Percentiles rank a stretch among this genome's conserved stretches.
Conservation (phyloP, 1,284 basidiomycete species). For the Boletus sp. region DNA sequence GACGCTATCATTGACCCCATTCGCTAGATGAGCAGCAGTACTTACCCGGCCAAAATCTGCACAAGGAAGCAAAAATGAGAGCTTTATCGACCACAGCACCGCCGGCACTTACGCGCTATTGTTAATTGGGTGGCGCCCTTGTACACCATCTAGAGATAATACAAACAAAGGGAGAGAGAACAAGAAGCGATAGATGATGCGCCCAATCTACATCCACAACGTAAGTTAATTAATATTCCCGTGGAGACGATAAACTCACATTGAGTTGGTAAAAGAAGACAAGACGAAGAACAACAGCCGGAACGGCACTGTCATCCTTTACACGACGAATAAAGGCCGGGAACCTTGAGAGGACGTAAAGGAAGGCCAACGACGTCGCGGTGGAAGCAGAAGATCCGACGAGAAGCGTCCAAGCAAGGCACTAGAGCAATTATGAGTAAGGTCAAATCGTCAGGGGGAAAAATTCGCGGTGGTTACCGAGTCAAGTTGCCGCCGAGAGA, state of each 20-base stretch:
- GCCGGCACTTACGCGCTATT: conserved; percentile 47
- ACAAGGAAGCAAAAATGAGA: conserved; percentile 8
- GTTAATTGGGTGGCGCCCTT: conserved; percentile 46
- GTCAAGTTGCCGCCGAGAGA: conserved; percentile 52
- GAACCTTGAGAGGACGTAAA: conserved; percentile 64
- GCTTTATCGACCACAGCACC: neutral
- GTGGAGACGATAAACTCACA: conserved; percentile 39
- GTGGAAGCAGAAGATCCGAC: conserved; percentile 61
- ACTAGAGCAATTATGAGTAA: conserved; percentile 37
- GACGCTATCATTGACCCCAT: neutral
- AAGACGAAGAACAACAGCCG: conserved; percentile 64
- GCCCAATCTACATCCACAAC: conserved; percentile 42
- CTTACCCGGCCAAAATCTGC: conserved; percentile 49
- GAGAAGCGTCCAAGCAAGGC: conserved; percentile 65
- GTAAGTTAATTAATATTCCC: conserved; percentile 3
- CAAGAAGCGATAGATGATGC: conserved; percentile 66
- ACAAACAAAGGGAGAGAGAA: conserved; percentile 63
- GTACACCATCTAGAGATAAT: conserved; percentile 58
- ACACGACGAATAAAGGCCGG: conserved; percentile 64
- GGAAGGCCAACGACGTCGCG: conserved; percentile 58
- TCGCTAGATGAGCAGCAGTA: neutral
- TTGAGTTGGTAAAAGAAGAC: conserved; percentile 73
- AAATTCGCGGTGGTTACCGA: conserved; percentile 39
- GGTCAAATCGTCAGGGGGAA: neutral
- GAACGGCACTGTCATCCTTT: conserved; percentile 64